Base-by-base conservation (phyloP, 2,329 filamentous ascomycete species). In the Monilinia fructigena region DNA sequence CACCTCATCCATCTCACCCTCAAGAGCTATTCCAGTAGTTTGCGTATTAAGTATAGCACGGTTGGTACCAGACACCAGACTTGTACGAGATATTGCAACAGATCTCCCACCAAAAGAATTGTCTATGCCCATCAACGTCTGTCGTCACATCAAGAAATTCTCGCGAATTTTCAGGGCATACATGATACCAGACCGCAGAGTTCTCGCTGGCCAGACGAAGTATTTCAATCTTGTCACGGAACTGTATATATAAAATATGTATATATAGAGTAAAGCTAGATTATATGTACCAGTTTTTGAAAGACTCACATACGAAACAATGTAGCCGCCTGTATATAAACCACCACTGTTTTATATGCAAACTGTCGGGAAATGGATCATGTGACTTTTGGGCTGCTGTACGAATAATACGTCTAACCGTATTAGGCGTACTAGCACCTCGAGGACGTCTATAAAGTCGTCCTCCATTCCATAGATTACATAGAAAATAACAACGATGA, bases 51-150 rank as follows among this genome's bases (percentile, higher is more conserved):
- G 31, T 1, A 63, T 67, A 16, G 66, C 66, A 28, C 68, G 68
- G 52, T 66, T 60, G 0, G 65, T 66, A 11, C 68, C 68, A 8
- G 50, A 31, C 8, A 58, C 68, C 4, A 64, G 47, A 47, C 68
- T 59, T 8, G 67, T 67, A 7, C 68, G 50, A 52, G 68, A 63
- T 1, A 45, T 38, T 5, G 48, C 38, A 11, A 69, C 10, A 8
- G 68, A 52, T 70, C 65, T 2, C 65, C 69, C 1, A 70, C 66
- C 0, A 68, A 62, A n/a, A 68, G 18, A 4, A 70, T 18, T 65
- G 42, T 8, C 28, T 18, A 14, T 52, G 63, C 2, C 63, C 45
- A 4, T 65, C 35, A 1, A 59, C 14, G 4, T 65, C 63, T 0
- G 63, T 65, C 63, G 59, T 65, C 2, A 53, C 8, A 3, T 59